Percentiles rank a stretch among this genome's conserved stretches.
phyloP scores from a whole-genome alignment of 108 stramenopile genomes.

The Mayamaea pseudoterrestris region DNA sequence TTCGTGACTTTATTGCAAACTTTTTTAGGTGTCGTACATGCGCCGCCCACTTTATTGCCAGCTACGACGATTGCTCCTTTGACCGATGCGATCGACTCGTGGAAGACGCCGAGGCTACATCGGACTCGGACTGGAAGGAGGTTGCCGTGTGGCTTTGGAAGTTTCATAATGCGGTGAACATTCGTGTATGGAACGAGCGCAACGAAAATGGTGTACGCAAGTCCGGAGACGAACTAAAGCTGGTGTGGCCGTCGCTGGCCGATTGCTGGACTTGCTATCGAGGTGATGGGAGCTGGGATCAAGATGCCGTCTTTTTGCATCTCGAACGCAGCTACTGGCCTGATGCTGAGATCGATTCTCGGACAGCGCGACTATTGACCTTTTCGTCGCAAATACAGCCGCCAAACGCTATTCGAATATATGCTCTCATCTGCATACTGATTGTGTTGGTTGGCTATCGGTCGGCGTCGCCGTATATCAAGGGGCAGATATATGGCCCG shows the following conservation, averaged over 20 bases:
- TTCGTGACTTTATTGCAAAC: slow-evolving; percentile 51
- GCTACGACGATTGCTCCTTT: slow-evolving; percentile 63
- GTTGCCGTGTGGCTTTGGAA: slow-evolving; percentile 75
- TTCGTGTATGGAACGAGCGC: slow-evolving; percentile 23
- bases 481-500: too few relatives aligned
- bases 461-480: too few relatives aligned
- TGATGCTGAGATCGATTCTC: too few relatives aligned
- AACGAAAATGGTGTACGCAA: slow-evolving; percentile 1
- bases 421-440: too few relatives aligned
- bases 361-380: too few relatives aligned
- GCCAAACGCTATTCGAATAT: too few relatives aligned
- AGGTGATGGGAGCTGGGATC: slow-evolving; percentile 33
- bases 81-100: slow-evolving; percentile 59
- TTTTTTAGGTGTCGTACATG: slow-evolving; percentile 74
- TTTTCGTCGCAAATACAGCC: too few relatives aligned
- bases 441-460: too few relatives aligned
- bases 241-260: slow-evolving; percentile 22
- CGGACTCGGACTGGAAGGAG: slow-evolving; percentile 60
- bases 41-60: slow-evolving; percentile 46
- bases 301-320: slow-evolving; percentile 27
- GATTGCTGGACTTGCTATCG: slow-evolving; percentile 23
- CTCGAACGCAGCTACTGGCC: slow-evolving; percentile 34
- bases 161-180: slow-evolving; percentile 69
- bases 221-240: slow-evolving; percentile 4
- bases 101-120: slow-evolving; percentile 6